Evolutionary conservation across 768 basidiomycete species (phyloP).

Genomic region (Rhodotorula taiwanensis): DNA sequence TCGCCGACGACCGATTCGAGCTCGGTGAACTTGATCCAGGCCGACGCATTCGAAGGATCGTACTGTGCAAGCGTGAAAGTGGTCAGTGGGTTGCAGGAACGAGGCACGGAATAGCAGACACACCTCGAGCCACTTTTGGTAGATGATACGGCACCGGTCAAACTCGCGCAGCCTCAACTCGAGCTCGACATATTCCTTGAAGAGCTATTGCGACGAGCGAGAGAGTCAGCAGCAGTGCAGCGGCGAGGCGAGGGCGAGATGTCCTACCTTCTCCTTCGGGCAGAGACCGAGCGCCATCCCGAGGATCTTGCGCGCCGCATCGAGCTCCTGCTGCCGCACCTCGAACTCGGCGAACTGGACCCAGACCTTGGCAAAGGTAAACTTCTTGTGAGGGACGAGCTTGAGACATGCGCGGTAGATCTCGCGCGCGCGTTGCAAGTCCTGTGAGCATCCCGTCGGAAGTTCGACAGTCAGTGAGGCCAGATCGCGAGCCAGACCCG

Average conservation of each 20-base stretch:
- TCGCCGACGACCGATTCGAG: slow-evolving; percentile 82
- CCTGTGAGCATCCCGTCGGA: too few relatives aligned
- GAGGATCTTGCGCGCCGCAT: slow-evolving; percentile 77
- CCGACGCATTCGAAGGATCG: slow-evolving; percentile 80
- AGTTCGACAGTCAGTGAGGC: too few relatives aligned
- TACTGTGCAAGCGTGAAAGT: slow-evolving; percentile 50
- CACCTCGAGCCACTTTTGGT: slow-evolving; percentile 91
- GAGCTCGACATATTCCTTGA: slow-evolving; percentile 91
- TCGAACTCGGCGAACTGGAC: slow-evolving; percentile 87
- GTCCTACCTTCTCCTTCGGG: slow-evolving; percentile 68
- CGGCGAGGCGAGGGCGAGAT: neutral
- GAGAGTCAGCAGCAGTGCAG: neutral
- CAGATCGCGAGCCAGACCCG: too few relatives aligned
- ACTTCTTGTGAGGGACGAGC: slow-evolving; percentile 89
- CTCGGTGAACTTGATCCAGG: slow-evolving; percentile 95
- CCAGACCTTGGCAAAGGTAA: slow-evolving; percentile 98
- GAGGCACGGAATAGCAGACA: slow-evolving; percentile 35
- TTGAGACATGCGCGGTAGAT: slow-evolving; percentile 83
- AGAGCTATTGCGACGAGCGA: slow-evolving; percentile 49
- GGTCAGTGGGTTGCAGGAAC: slow-evolving; percentile 4
- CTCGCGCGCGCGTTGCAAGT: slow-evolving; percentile 74
- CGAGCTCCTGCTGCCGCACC: slow-evolving; percentile 69
- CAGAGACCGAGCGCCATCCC: slow-evolving; percentile 91
- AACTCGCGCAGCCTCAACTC: slow-evolving; percentile 95
- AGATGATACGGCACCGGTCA: slow-evolving; percentile 80